phyloP scores from a whole-genome alignment of 148 eudicot genomes.

The Pouteria glomerata region DNA sequence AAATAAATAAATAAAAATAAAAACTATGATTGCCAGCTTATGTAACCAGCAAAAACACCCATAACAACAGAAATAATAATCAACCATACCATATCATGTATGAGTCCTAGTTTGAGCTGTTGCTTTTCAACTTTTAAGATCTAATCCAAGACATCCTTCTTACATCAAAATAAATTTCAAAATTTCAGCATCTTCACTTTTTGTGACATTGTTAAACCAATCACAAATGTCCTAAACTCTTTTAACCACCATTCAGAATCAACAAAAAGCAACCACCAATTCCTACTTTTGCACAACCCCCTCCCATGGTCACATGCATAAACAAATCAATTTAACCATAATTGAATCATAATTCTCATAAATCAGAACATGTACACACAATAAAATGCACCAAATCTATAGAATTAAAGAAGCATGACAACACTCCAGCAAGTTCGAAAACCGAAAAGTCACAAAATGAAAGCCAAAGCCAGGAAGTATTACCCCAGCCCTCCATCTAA shows the following conservation, averaged over 20 bases:
- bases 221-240: not conserved
- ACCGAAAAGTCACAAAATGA: not conserved
- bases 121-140: not conserved
- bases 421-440: not conserved
- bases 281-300: not conserved
- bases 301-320: not conserved
- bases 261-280: not conserved
- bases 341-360: not conserved
- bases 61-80: not conserved
- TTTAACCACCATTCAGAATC: not conserved
- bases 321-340: conserved; percentile 1
- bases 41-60: too few relatives aligned
- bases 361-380: not conserved
- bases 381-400: not conserved
- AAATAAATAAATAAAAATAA: too few relatives aligned
- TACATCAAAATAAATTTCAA: not conserved
- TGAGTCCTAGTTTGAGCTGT: not conserved
- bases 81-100: not conserved
- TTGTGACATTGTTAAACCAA: not conserved
- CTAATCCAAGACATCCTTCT: not conserved
- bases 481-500: conserved; percentile 20
- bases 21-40: not conserved
- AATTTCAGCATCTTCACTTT: not conserved
- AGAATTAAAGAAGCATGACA: not conserved
- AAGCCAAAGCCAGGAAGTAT: not conserved